Evolutionary conservation across 73 alveolate genomes (phyloP), one percentile per base, ranked within the genome.

Genomic region (Blepharisma stoltei): DNA sequence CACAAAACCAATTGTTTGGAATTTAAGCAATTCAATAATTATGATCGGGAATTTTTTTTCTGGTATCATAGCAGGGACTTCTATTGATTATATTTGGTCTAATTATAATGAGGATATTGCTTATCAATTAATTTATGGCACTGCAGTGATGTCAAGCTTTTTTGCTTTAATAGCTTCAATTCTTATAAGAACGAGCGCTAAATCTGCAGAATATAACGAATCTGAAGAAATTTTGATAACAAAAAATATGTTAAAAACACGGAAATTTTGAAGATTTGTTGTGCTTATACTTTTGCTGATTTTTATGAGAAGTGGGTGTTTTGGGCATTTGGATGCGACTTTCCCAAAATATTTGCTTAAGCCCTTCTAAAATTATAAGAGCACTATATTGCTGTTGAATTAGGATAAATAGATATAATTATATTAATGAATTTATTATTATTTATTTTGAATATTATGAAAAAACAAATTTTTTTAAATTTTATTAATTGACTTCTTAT

Each of bases 271-370:
- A 47, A 60, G 46, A 25, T 60, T 52, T 60, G 14, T n/a, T 60
- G 48, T n/a, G 14, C 73, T 60, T 5, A 20, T n/a, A 14, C 14
- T 60, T 38, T 14, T 60, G 14, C 23, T 52, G 46, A 60, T 60
- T 14, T 9, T 60, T 8, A 11, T 60, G 46, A 60, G 38, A 60
- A 60, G 46, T 20, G 14, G 46, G 46, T 8, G 38, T 20, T 69
- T 38, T 25, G 25, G 69, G 3, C 79, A 69, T 46, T 44, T 69
- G 3, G 69, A 25, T 69, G 65, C 43, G 60, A 69, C 79, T 69
- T 38, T 69, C 11, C 79, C 79, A 14, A 69, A 38, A 43, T 78
- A 41, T 25, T 67, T 67, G 81, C 81, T 66, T 11, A n/a, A n/a
- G n/a, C n/a, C n/a, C n/a, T n/a, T n/a, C n/a, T n/a, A n/a, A n/a